These are phyloP conservation scores for Oldenlandia corymbosa DNA, from an alignment of 257 asterid genomes.

Conservation along the genomic window DNA sequence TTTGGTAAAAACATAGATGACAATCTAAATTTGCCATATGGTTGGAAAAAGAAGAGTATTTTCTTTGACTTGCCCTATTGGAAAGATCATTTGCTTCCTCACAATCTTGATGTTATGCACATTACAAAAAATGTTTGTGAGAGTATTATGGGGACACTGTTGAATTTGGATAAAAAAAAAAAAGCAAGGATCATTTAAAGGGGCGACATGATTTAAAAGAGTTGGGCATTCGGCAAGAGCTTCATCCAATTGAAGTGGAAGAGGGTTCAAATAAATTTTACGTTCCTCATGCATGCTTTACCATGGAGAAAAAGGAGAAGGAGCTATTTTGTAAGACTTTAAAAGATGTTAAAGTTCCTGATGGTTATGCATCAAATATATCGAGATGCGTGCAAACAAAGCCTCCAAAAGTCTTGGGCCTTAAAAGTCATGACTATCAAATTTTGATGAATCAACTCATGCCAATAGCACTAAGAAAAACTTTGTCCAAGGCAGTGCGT, in stretches of 20 bases:
- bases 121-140: slow-evolving; percentile 2
- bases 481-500: neutral
- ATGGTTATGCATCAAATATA: slow-evolving; percentile 9
- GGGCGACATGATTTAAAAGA: neutral
- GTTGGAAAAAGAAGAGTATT: too few relatives aligned
- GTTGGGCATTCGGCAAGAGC: neutral
- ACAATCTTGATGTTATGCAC: too few relatives aligned
- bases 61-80: too few relatives aligned
- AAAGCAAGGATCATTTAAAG: neutral
- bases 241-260: too few relatives aligned
- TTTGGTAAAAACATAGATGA: too few relatives aligned
- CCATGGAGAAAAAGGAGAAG: neutral
- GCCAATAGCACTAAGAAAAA: slow-evolving; percentile 1
- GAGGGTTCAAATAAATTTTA: too few relatives aligned
- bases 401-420: neutral
- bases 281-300: neutral
- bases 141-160: neutral
- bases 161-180: neutral
- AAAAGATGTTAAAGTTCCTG: neutral
- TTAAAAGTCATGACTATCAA: slow-evolving; percentile 10
- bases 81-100: too few relatives aligned
- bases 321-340: neutral
- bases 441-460: slow-evolving; percentile 6
- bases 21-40: too few relatives aligned
- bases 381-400: neutral